Evolutionary conservation across 345 rosid genomes (phyloP), one percentile per base, ranked within the genome.

Genomic region (Salix koriyanagi): DNA sequence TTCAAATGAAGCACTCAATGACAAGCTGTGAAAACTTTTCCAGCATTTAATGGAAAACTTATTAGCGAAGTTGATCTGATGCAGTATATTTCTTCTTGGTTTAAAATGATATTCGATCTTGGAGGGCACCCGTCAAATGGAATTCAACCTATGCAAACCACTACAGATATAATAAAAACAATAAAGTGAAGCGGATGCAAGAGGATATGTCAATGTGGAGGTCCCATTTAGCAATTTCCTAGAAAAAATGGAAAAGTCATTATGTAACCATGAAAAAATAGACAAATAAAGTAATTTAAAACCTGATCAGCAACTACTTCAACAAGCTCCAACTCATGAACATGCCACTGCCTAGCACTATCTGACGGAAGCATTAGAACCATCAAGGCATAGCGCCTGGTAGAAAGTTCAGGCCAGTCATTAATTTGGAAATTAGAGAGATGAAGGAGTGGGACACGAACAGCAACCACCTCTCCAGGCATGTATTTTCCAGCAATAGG

Each of bases 301-400:
- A 91, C 99, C 97, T 96, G 99, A 83, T 96, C 97, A 80, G 99
- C 98, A 48, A 96, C 98, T 2, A 94, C 99, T 96, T 96, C 99
- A 64, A 96, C 98, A 50, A 96, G 94, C 81, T 96, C 99, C 88
- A 96, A 77, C 87, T 96, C 97, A 74, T 96, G 94, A 72, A 90
- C 88, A 85, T 92, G 99, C 99, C 99, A 96, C 76, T 94, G 97
- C 84, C 99, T 90, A 1, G 99, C 98, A 87, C 98, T 96, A 82
- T 96, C 95, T 7, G 98, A 92, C 36, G 99, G 98, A 72, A 94
- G 98, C 95, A 94, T 92, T 86, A 96, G 84, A 28, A 96, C 99
- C 99, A 94, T 91, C 82, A 96, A 80, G 71, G 99, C 99, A 75
- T 94, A 96, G 65, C 93, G 87, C 77, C 91, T 96, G 7, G 97